These are phyloP conservation scores for Gossypium anomalum DNA, from an alignment of 345 rosid species.

Conservation along the genomic window DNA sequence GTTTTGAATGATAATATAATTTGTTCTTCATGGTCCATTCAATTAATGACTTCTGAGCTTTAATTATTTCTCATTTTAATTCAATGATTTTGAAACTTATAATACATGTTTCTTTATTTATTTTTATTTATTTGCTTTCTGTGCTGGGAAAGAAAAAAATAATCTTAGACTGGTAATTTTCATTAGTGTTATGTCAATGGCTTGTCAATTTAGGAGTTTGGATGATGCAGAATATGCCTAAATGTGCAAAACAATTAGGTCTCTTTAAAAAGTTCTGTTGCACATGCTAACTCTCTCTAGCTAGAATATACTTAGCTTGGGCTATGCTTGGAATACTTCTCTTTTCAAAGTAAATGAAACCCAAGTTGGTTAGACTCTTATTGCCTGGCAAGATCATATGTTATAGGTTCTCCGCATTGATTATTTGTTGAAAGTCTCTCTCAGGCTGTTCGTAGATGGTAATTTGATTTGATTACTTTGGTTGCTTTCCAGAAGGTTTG, in stretches of 20 bases:
- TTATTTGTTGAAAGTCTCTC: not conserved
- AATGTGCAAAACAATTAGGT: not conserved
- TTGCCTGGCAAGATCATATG: not conserved
- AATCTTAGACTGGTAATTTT: not conserved
- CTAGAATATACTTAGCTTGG: slow-evolving; percentile 23
- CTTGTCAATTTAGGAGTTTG: not conserved
- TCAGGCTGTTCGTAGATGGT: not conserved
- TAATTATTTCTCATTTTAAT: not conserved
- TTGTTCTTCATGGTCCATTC: not conserved
- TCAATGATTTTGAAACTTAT: not conserved
- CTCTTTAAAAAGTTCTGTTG: slow-evolving; percentile 5
- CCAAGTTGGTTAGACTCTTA: not conserved
- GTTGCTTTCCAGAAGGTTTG: slow-evolving; percentile 14
- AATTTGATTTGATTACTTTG: slow-evolving; percentile 14
- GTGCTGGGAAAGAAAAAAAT: not conserved
- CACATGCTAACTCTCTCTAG: slow-evolving; percentile 15
- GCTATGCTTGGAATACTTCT: slow-evolving; percentile 9
- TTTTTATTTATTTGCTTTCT: not conserved
- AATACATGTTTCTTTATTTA: not conserved
- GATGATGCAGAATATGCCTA: slow-evolving; percentile 11
- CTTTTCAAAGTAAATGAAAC: not conserved
- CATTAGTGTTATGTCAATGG: not conserved
- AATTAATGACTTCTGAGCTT: not conserved
- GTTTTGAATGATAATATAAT: not conserved
- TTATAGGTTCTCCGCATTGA: not conserved